Conservation (phyloP, 1,284 basidiomycete species). For the Boletus hoseneyae region DNA sequence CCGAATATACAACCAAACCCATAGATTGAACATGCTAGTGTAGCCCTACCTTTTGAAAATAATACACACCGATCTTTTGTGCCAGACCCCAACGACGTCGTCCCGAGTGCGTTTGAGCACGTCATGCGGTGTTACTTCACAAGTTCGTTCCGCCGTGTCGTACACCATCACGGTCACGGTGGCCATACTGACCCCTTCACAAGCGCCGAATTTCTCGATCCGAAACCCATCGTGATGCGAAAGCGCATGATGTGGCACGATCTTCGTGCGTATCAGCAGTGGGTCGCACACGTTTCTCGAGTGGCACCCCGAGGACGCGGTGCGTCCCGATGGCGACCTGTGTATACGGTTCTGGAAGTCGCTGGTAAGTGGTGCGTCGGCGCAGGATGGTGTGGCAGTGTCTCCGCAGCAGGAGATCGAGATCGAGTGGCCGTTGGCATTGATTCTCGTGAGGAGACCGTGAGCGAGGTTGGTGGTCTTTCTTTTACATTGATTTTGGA, state of each 20-base stretch:
- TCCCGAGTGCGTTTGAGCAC: constrained; percentile 36
- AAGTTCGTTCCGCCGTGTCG: constrained; percentile 8
- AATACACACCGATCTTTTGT: no score
- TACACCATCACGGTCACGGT: no score
- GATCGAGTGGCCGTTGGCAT: no score
- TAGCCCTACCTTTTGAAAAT: no score
- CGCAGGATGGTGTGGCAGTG: constrained; percentile 32
- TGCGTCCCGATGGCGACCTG: constrained; percentile 54
- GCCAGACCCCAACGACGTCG: constrained; percentile 49
- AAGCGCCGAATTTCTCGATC: constrained; percentile 40
- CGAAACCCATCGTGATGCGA: constrained; percentile 56
- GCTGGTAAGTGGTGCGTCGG: constrained; percentile 43
- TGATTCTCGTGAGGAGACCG: no score
- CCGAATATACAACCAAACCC: background rate
- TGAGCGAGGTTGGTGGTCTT: no score
- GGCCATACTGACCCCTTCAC: no score
- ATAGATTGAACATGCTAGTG: no score
- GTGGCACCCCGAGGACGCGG: constrained; percentile 56
- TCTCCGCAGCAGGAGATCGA: background rate
- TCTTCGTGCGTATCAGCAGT: constrained; percentile 69
- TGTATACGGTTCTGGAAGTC: constrained; percentile 57
- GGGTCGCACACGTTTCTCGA: constrained; percentile 71
- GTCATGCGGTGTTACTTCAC: constrained; percentile 36
- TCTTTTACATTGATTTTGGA: no score
- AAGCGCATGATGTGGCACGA: constrained; percentile 63